Evolutionary conservation across 148 eudicot species (phyloP).

Genomic region (Rhododendron mucronatum): DNA sequence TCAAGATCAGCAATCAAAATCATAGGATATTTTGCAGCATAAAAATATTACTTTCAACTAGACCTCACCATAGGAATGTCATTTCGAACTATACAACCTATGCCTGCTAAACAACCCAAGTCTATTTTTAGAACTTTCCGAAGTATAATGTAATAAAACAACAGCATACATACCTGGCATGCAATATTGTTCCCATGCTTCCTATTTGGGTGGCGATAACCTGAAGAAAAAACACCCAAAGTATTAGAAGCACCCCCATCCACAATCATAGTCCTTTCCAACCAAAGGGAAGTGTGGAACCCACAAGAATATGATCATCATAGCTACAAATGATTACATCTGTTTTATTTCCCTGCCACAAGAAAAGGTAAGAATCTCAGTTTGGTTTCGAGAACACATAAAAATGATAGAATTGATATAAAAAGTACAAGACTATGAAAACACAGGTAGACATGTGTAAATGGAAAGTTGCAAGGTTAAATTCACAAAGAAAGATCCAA

Average conservation of each 20-base stretch:
- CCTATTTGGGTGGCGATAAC: constrained; percentile 88
- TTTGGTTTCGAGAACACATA: neutral
- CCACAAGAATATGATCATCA: constrained; percentile 74
- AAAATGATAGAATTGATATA: neutral
- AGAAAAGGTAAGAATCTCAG: constrained; percentile 4
- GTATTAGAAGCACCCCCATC: neutral
- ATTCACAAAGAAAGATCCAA: neutral
- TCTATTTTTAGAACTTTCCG: neutral
- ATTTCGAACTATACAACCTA: neutral
- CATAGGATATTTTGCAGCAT: neutral
- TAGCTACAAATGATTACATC: constrained; percentile 65
- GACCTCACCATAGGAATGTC: neutral
- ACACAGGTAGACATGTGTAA: neutral
- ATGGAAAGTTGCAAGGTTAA: neutral
- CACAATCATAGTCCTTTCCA: neutral
- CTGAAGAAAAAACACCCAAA: constrained; percentile 26
- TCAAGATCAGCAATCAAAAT: neutral
- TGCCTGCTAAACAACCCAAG: neutral
- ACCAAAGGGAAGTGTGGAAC: constrained; percentile 23
- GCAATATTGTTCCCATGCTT: constrained; percentile 83
- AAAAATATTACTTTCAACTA: neutral
- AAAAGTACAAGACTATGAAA: neutral
- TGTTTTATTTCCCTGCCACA: constrained; percentile 61
- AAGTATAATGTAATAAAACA: neutral
- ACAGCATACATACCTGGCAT: constrained; percentile 45